phyloP scores from a whole-genome alignment of 2,329 filamentous ascomycete species.

The Aspergillus alliaceus region DNA sequence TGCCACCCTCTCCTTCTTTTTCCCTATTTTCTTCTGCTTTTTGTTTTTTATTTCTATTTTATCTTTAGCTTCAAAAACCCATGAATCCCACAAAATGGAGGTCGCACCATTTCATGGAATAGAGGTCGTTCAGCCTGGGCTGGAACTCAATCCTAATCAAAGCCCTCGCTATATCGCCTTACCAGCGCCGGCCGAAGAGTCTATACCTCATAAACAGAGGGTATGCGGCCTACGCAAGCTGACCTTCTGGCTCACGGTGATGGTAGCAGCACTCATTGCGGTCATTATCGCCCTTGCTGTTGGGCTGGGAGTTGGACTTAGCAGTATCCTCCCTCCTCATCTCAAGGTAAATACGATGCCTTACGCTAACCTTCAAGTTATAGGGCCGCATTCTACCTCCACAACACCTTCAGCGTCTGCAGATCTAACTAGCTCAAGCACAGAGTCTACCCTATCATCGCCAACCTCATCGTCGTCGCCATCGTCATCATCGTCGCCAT shows the following conservation, averaged over 20 bases:
- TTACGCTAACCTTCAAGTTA: not conserved
- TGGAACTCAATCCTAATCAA: not conserved
- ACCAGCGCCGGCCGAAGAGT: not conserved
- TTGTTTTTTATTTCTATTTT: not conserved
- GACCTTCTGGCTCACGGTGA: not conserved
- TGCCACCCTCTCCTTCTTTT: not conserved
- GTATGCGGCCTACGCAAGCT: not conserved
- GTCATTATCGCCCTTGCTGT: not conserved
- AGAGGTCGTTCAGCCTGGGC: not conserved
- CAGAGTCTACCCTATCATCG: not conserved
- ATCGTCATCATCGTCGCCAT: not conserved
- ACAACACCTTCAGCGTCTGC: not conserved
- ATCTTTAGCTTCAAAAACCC: too few species aligned
- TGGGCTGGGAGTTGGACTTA: not conserved
- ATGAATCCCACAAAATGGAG: not conserved
- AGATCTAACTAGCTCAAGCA: not conserved
- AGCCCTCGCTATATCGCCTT: not conserved
- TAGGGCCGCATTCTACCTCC: not conserved
- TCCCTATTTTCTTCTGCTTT: not conserved
- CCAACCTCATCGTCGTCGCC: not conserved
- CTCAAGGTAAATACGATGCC: not conserved
- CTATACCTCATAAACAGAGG: not conserved
- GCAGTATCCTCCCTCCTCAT: not conserved
- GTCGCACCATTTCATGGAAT: not conserved
- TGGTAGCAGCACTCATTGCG: not conserved